Evolutionary conservation across 2,329 filamentous ascomycete genomes (phyloP).

Genomic region (Corinectria fuckeliana): DNA sequence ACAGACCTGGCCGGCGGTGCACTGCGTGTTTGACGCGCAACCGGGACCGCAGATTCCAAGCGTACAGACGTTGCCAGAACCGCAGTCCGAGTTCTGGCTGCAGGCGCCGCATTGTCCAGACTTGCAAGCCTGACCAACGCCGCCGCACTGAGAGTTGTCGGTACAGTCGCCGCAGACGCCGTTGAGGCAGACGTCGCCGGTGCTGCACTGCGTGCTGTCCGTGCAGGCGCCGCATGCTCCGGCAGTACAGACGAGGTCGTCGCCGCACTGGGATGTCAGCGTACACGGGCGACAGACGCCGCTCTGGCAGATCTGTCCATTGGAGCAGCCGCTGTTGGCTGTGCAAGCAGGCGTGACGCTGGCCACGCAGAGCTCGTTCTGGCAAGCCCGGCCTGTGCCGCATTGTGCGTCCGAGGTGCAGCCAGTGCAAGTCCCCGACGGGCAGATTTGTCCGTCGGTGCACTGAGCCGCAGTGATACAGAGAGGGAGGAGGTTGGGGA

Average conservation of each 20-base stretch:
- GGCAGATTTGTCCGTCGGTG: slow-evolving; percentile 10
- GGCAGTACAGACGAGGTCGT: slow-evolving; percentile 1
- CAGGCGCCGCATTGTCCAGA: slow-evolving; percentile 4
- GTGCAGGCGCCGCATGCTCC: slow-evolving; percentile 4
- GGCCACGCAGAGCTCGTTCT: slow-evolving; percentile 5
- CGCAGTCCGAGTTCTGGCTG: slow-evolving; percentile 11
- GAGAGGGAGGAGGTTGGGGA: slow-evolving; percentile 8
- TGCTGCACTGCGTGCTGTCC: slow-evolving; percentile 1
- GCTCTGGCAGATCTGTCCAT: slow-evolving; percentile 1
- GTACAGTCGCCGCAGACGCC: slow-evolving; percentile 16
- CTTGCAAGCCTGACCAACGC: slow-evolving; percentile 4
- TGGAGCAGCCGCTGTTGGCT: neutral
- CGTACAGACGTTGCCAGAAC: slow-evolving; percentile 10
- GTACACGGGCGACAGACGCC: slow-evolving; percentile 12
- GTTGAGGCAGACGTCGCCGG: slow-evolving; percentile 5
- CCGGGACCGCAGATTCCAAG: slow-evolving; percentile 14
- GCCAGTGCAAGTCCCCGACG: slow-evolving; percentile 1
- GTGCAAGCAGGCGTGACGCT: slow-evolving; percentile 12
- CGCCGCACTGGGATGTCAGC: neutral
- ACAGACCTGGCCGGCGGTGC: slow-evolving; percentile 13
- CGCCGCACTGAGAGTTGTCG: slow-evolving; percentile 2
- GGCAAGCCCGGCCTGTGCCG: slow-evolving; percentile 3
- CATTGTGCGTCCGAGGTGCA: slow-evolving; percentile 7
- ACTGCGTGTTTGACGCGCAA: slow-evolving; percentile 8
- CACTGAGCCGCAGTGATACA: slow-evolving; percentile 9